Evolutionary conservation across 306 rosid genomes (phyloP).

Genomic region (Corylus americana): DNA sequence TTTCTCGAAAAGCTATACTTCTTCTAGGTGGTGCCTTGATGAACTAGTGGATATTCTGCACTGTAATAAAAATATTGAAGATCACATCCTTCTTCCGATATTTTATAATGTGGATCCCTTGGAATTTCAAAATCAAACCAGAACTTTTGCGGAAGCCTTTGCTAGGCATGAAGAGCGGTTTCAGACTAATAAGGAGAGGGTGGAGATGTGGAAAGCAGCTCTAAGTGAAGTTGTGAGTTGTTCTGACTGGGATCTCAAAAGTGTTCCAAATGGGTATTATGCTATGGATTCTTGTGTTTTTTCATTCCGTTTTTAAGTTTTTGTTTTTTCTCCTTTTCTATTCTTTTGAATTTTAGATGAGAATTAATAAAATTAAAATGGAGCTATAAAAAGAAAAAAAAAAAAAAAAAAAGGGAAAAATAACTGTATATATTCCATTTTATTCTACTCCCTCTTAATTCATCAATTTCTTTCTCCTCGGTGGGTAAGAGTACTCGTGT

Average conservation of each 20-base stretch:
- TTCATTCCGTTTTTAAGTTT: background rate
- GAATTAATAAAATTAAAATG: too few relatives aligned
- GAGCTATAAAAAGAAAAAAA: too few relatives aligned
- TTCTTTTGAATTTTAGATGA: background rate
- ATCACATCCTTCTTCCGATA: background rate
- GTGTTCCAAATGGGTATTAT: conserved; percentile 17
- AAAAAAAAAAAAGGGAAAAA: too few relatives aligned
- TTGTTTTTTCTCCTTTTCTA: background rate
- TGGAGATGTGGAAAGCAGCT: conserved; percentile 13
- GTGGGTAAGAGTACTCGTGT: too few relatives aligned
- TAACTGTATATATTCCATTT: too few relatives aligned
- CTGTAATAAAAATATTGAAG: background rate
- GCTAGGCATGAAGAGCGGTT: conserved; percentile 7
- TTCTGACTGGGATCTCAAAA: conserved; percentile 13
- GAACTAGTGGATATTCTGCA: conserved; percentile 9
- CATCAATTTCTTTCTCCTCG: too few relatives aligned
- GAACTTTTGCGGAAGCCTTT: background rate
- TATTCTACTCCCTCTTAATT: too few relatives aligned
- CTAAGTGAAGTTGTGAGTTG: conserved; percentile 10
- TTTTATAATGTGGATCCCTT: background rate
- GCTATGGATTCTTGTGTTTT: background rate
- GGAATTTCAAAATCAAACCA: background rate
- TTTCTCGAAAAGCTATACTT: background rate
- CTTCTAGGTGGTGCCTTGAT: conserved; percentile 8
- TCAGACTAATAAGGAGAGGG: background rate